Conservation (phyloP, 2,329 filamentous ascomycete genomes). For the Graphilbum sp. region DNA sequence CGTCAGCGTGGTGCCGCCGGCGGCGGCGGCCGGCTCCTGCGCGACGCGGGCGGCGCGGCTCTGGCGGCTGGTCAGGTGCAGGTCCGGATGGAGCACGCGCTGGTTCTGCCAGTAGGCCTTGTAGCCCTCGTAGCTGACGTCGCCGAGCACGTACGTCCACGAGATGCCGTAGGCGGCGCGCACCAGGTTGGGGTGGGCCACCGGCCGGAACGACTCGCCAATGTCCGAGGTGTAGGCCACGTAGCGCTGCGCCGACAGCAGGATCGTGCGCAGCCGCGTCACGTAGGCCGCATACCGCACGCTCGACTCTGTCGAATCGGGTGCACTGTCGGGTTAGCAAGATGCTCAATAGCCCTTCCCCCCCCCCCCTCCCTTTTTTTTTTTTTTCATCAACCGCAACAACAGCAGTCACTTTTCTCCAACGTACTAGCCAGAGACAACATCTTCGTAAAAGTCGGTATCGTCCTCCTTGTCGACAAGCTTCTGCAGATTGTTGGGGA, state of each 20-base stretch:
- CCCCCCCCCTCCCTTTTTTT: too few relatives aligned
- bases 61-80: slow-evolving; percentile 34
- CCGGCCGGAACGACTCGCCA: slow-evolving; percentile 85
- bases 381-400: too few relatives aligned
- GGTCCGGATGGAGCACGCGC: slow-evolving; percentile 50
- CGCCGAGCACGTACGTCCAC: slow-evolving; percentile 82
- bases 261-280: slow-evolving; percentile 66
- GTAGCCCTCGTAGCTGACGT: slow-evolving; percentile 87
- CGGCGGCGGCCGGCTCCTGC: slow-evolving; percentile 12
- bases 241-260: slow-evolving; percentile 83
- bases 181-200: slow-evolving; percentile 74
- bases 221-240: slow-evolving; percentile 96
- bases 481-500: slow-evolving; percentile 38
- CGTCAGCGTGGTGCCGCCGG: slow-evolving; percentile 3
- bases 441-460: slow-evolving; percentile 59
- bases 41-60: slow-evolving; percentile 19
- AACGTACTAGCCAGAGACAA: slow-evolving; percentile 65
- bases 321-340: slow-evolving; percentile 30
- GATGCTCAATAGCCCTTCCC: too few relatives aligned
- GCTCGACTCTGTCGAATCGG: slow-evolving; percentile 69
- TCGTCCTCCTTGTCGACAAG: slow-evolving; percentile 45
- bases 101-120: slow-evolving; percentile 87
- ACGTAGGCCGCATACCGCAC: slow-evolving; percentile 90
- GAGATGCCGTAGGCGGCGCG: slow-evolving; percentile 75
- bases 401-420: too few relatives aligned